Percentiles rank a stretch among this genome's conserved stretches.
These are phyloP conservation scores for Colletotrichum tabaci DNA, from an alignment of 2,329 filamentous ascomycete genomes.

Conservation along the genomic window DNA sequence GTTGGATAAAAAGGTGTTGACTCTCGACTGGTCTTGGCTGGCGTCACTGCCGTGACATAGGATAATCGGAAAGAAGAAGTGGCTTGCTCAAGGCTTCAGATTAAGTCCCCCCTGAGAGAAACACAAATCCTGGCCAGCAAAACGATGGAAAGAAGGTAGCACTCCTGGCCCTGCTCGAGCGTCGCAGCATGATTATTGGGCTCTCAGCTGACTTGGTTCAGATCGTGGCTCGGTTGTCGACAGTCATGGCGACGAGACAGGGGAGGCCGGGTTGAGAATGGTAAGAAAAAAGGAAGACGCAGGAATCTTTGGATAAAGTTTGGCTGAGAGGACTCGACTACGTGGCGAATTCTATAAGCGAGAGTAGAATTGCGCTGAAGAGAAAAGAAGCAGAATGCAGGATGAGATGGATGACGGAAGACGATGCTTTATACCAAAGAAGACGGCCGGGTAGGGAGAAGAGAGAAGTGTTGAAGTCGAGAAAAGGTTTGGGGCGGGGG, in stretches of 20 bases:
- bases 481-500: constrained; percentile 40
- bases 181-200: constrained; percentile 11
- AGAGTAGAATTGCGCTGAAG: constrained; percentile 42
- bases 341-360: constrained; percentile 40
- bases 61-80: constrained; percentile 25
- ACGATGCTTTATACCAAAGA: constrained; percentile 39
- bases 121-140: constrained; percentile 34
- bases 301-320: constrained; percentile 31
- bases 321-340: constrained; percentile 39
- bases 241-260: constrained; percentile 32
- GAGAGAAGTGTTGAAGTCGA: constrained; percentile 40
- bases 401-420: constrained; percentile 12
- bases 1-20: not conserved
- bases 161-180: constrained; percentile 41
- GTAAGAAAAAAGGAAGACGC: constrained; percentile 17
- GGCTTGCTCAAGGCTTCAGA: constrained; percentile 29
- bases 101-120: not conserved
- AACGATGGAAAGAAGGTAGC: constrained; percentile 30
- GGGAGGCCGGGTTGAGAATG: constrained; percentile 38
- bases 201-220: not conserved
- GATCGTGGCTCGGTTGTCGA: constrained; percentile 5
- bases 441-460: not conserved
- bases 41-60: constrained; percentile 27
- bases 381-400: not conserved
- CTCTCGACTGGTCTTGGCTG: constrained; percentile 32